phyloP scores from a whole-genome alignment of 2,329 filamentous ascomycete genomes.

The Trichophyton equinum region DNA sequence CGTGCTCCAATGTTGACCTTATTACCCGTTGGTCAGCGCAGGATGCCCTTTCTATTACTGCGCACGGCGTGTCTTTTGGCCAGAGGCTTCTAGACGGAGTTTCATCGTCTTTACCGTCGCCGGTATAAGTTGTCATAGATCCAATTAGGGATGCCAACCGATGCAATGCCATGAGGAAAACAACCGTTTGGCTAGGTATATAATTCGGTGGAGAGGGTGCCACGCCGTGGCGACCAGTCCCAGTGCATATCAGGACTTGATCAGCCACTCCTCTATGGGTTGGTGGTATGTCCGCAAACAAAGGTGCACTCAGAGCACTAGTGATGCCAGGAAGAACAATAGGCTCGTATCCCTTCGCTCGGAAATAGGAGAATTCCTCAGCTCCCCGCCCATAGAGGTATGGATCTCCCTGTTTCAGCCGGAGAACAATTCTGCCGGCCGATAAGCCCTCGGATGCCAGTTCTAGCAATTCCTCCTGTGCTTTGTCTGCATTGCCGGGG shows the following conservation, averaged over 20 bases:
- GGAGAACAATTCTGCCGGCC: constrained; percentile 65
- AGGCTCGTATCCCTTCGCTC: constrained; percentile 53
- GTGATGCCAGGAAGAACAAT: constrained; percentile 82
- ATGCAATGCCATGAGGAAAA: constrained; percentile 93
- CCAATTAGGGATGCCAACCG: constrained; percentile 61
- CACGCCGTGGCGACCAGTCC: constrained; percentile 81
- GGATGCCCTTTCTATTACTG: constrained; percentile 83
- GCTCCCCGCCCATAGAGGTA: constrained; percentile 93
- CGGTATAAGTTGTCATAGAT: constrained; percentile 45
- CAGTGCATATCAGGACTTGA: constrained; percentile 90
- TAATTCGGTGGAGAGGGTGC: constrained; percentile 71
- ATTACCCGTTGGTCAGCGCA: constrained; percentile 92
- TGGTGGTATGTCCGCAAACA: constrained; percentile 77
- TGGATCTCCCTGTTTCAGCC: constrained; percentile 91
- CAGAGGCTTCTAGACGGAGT: constrained; percentile 36
- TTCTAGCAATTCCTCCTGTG: constrained; percentile 77
- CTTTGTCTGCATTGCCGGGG: constrained; percentile 87
- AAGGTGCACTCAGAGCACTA: constrained; percentile 68
- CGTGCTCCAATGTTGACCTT: constrained; percentile 66
- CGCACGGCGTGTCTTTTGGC: constrained; percentile 71
- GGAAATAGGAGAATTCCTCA: constrained; percentile 82
- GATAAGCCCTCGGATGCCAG: constrained; percentile 59
- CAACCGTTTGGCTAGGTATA: constrained; percentile 63
- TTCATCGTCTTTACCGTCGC: constrained; percentile 18
- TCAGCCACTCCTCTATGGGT: constrained; percentile 86